phyloP scores from a whole-genome alignment of 768 basidiomycete species.

The Dendrothele bispora region DNA sequence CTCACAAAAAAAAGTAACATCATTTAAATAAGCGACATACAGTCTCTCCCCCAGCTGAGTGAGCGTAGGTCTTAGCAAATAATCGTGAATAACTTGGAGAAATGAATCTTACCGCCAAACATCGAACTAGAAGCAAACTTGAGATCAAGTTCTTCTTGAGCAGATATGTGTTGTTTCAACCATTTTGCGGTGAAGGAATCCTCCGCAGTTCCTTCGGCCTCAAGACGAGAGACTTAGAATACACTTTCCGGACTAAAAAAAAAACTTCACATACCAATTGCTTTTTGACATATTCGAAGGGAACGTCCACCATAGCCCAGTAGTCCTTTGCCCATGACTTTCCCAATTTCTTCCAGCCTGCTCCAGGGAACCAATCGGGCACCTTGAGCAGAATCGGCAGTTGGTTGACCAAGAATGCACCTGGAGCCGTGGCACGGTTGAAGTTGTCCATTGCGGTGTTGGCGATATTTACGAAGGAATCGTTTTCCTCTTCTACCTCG shows the following conservation, averaged over 20 bases:
- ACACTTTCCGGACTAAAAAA: background rate
- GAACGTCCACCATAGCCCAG: conserved; percentile 27
- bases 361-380: conserved; percentile 40
- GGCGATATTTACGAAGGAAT: conserved; percentile 12
- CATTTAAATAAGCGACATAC: conserved; percentile 12
- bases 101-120: conserved; percentile 12
- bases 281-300: conserved; percentile 35
- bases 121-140: conserved; percentile 18
- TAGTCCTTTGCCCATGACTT: conserved; percentile 28
- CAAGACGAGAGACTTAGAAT: background rate
- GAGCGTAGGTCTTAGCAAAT: background rate
- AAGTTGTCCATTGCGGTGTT: conserved; percentile 11
- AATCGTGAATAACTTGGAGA: background rate
- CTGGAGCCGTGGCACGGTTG: conserved; percentile 7
- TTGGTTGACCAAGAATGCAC: conserved; percentile 16
- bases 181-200: conserved; percentile 13
- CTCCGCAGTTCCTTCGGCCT: conserved; percentile 13
- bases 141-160: conserved; percentile 14
- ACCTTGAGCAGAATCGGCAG: conserved; percentile 28
- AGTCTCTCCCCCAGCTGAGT: conserved; percentile 23
- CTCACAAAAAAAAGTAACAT: too few species aligned
- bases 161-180: conserved; percentile 10
- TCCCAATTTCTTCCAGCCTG: conserved; percentile 33
- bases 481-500: conserved; percentile 9
- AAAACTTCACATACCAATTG: conserved; percentile 24